Base-by-base conservation (phyloP, 2,329 filamentous ascomycete genomes). In the Pseudonectria foliicola region DNA sequence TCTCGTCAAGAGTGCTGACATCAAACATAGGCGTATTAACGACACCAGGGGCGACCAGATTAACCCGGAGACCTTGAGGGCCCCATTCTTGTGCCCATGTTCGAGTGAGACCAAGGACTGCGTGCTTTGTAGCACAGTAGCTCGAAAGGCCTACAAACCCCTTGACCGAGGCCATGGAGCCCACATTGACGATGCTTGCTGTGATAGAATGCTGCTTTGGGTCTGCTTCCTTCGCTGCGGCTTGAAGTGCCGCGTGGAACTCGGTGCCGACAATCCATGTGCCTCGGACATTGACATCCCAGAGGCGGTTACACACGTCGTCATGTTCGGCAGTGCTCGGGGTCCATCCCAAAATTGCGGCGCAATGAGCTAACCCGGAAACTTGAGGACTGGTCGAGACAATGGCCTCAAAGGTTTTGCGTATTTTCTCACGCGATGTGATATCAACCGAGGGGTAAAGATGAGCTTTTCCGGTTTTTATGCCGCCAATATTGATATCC, bases 11-110 rank as follows among this genome's bases (percentile, higher is more conserved):
- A 5, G 18, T 21, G 18, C 5, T 21, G 18, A 21, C 8, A 8
- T 21, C 18, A 21, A 21, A 63, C 57, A 70, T 62, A 0, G 64
- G 64, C 4, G 67, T 70, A 27, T 64, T 60, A 18, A 71, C 80
- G 44, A 80, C 77, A 0, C 80, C 80, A 0, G 80, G 78, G 23
- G 73, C 78, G 36, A 83, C 70, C 15, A 76, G 80, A 56, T 84
- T 63, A 13, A 62, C 47, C 13, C 59, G 43, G 24, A 63, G 57
- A 1, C 50, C 50, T 16, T 60, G 52, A 6, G 28, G 23, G 4
- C 24, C 37, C 33, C 29, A 39, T 25, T 35, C 29, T 25, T 31
- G 27, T 4, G 37, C 37, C 16, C 31, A 14, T 7, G 25, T 12
- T 11, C 33, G 29, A 12, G 37, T 25, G 11, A 39, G 29, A 5